Evolutionary conservation across 1,139 yeast genomes (phyloP), one percentile per base, ranked within the genome.

Genomic region (Zhuliangozyma parablackwelliae): DNA sequence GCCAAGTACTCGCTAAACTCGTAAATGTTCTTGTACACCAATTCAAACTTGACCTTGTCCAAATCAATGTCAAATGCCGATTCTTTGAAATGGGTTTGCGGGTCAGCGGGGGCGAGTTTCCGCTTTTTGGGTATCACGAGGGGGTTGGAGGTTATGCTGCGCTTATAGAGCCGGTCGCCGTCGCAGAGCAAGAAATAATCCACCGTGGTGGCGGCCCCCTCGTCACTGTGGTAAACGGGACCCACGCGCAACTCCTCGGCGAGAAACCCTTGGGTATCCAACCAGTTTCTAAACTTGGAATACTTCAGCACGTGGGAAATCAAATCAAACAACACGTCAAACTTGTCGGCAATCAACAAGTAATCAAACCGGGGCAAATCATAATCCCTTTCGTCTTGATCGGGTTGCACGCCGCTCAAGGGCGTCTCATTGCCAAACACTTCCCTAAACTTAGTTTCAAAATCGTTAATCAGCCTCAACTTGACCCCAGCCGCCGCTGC

Each of bases 141-240:
- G 25, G 53, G 44, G 10, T 63, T 63, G 39, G 47, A 72, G 24
- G 50, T 46, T 10, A 60, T 51, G 7, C 55, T 63, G 39, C 75
- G 54, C 35, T 59, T 61, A 49, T 75, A 75, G 29, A 76, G 49
- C 33, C 78, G 61, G 20, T 64, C 54, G 34, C 63, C 59, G 40
- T 75, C 78, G 46, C 72, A 71, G 26, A 72, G 44, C 9, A 74
- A 47, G 11, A 72, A 45, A 47, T 64, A 71, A 33, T 73, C 73
- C 28, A 59, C 65, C 10, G 37, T 40, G 16, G 43, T 33, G 3
- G 23, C 24, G 13, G 29, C 16, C 13, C 34, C 21, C 16, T 4
- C 16, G 16, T 16, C 16, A 16, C 16, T 4, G 4, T 16, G 16
- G 16, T 16, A 4, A 45, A 40, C 28, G 21, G 51, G 26, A 39